Base-by-base conservation (phyloP, 1,284 basidiomycete genomes). In the Agaricales sp. region DNA sequence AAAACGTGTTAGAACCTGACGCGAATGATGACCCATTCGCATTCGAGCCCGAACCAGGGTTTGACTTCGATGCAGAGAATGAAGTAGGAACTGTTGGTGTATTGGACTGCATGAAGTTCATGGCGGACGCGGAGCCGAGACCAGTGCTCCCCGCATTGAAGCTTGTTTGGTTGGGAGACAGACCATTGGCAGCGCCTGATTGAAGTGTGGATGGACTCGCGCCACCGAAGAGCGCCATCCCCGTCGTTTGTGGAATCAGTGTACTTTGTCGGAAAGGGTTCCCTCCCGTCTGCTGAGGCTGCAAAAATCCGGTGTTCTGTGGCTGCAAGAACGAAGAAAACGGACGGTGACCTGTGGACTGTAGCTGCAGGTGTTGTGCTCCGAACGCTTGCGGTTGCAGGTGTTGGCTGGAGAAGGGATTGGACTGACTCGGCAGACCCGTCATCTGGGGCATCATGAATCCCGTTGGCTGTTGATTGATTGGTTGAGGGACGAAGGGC, bases 221-320 rank as follows among this genome's bases (percentile, higher is more conserved):
- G 6, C 44, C 59, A 48, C 63, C 64, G 45, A 73, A 71, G 52
- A 70, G 52, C 12, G 69, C 59, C 73, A 74, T 75, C 2, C 82
- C 84, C 1, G 83, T 87, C 44, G 71, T 62, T 61, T 91, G 87
- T 19, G 86, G 80, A 52, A 82, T 68, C 51, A 89, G 54, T 65
- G 72, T 72, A 55, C 73, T 76, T 61, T 78, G 77, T 16, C 83
- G 66, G 74, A 90, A 87, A 0, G 82, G 80, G 59, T 88, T 89
- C 38, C 75, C 71, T 2, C 88, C 91, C 1, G 90, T 93, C 18
- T 66, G 58, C 57, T 87, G 82, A 4, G 82, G 73, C 58, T 77
- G 70, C 18, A 85, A 55, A 61, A 74, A 59, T 14, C 65, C 65
- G 14, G 66, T 64, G 43, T 57, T 61, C 46, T 66, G 67, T n/a